Percentiles rank a stretch among this genome's conserved stretches.
Evolutionary conservation across 495 filamentous ascomycete genomes (phyloP).

Genomic region (Penicillium verhagenii): DNA sequence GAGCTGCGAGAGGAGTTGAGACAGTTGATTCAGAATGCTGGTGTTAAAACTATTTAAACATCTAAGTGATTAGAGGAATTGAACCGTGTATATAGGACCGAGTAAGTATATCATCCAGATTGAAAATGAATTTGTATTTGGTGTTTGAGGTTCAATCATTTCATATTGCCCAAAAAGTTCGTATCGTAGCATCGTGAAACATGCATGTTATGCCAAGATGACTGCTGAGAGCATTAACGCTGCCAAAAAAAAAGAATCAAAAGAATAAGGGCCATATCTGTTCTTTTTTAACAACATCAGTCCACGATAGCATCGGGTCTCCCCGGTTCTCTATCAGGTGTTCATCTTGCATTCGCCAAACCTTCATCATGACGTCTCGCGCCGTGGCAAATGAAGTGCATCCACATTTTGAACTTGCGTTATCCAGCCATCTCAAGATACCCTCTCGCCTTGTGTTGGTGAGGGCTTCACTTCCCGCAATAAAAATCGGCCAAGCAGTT

Average conservation of each 20-base stretch:
- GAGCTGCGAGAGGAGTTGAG: slow-evolving; percentile 29
- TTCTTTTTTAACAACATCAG: slow-evolving; percentile 23
- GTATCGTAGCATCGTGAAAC: not conserved
- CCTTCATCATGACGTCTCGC: slow-evolving; percentile 26
- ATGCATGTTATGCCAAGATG: not conserved
- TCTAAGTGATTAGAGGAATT: too few species aligned
- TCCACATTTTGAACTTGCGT: slow-evolving; percentile 22
- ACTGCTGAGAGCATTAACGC: too few species aligned
- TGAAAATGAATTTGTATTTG: too few species aligned
- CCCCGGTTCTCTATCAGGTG: slow-evolving; percentile 21
- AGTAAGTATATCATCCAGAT: too few species aligned
- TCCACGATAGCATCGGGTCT: slow-evolving; percentile 31
- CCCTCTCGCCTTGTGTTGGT: slow-evolving; percentile 19
- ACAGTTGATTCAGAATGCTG: slow-evolving; percentile 28
- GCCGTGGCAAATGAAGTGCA: slow-evolving; percentile 25
- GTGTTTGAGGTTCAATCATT: too few species aligned
- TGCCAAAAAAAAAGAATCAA: slow-evolving; percentile 7
- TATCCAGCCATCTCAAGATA: slow-evolving; percentile 24
- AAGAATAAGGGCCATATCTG: slow-evolving; percentile 35
- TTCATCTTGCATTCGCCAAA: slow-evolving; percentile 33
- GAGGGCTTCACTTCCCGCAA: slow-evolving; percentile 36
- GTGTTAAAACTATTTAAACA: too few species aligned
- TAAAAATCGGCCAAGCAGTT: slow-evolving; percentile 34
- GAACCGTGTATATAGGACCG: too few species aligned
- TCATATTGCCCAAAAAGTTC: not conserved